These are phyloP conservation scores for Naganishia cerealis DNA, from an alignment of 1,284 basidiomycete genomes.

Conservation along the genomic window DNA sequence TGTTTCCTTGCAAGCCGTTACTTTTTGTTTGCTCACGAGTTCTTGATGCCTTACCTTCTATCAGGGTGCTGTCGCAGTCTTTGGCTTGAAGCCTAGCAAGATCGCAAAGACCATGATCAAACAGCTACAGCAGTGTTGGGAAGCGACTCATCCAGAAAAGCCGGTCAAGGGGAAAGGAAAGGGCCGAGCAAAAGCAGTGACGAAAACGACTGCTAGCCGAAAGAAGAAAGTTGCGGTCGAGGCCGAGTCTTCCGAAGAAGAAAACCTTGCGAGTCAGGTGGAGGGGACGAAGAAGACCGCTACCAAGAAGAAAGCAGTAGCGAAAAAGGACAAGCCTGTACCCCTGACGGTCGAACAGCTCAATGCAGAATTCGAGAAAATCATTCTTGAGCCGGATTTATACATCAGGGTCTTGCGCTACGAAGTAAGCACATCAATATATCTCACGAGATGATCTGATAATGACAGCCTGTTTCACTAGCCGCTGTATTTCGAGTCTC, in stretches of 20 bases:
- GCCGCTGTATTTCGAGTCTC: constrained; percentile 51
- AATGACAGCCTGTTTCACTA: constrained; percentile 28
- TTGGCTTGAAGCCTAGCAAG: constrained; percentile 44
- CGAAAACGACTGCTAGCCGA: not conserved
- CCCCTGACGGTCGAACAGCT: constrained; percentile 25
- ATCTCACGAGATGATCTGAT: not conserved
- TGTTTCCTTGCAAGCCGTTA: constrained; percentile 6
- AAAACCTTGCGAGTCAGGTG: constrained; percentile 34
- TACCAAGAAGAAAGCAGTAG: constrained; percentile 27
- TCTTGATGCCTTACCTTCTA: not conserved
- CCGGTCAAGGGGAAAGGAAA: constrained; percentile 18
- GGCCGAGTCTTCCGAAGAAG: constrained; percentile 37
- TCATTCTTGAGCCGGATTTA: constrained; percentile 41
- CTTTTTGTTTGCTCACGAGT: not conserved
- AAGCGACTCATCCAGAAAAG: constrained; percentile 42
- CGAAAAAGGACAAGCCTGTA: constrained; percentile 28
- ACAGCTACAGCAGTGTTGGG: constrained; percentile 48
- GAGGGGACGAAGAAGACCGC: constrained; percentile 28
- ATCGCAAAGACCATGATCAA: constrained; percentile 40
- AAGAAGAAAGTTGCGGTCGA: constrained; percentile 15
- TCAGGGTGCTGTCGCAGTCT: constrained; percentile 36
- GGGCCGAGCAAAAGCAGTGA: constrained; percentile 24
- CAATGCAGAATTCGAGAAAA: constrained; percentile 33
- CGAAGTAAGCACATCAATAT: constrained; percentile 40
- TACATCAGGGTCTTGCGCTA: constrained; percentile 49